Evolutionary conservation across 2,329 filamentous ascomycete species (phyloP), one percentile per base, ranked within the genome.

Genomic region (Colletotrichum tabaci): DNA sequence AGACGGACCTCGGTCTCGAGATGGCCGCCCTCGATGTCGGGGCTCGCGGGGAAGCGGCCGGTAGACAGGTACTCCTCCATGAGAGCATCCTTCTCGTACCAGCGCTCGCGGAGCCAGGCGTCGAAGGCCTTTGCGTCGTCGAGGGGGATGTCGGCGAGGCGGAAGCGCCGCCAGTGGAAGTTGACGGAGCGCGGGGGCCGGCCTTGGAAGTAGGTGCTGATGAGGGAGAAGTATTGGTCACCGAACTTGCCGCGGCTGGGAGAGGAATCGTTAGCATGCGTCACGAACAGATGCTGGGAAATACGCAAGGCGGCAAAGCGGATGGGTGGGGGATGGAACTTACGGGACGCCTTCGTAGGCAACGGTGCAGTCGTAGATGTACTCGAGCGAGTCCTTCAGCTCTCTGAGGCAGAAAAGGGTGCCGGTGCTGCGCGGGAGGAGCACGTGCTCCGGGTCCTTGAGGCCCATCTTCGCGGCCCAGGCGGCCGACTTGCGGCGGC

Each of bases 301-400:
- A 38, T 38, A 3, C 35, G 35, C 9, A 21, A 3, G 4, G 23
- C 1, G 21, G 7, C 8, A 18, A 30, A 62, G 9, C 3, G 52
- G 30, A 10, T 38, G 35, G 35, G 35, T 38, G 9, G 35, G 4
- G 5, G n/a, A 7, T 16, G 5, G 16, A 12, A 92, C 94, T 87
- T 88, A 96, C 92, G 94, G 93, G 53, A 98, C 90, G 16, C 96
- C 96, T 82, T 98, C 96, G 79, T 99, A 99, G 5, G 94, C 95
- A 67, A 99, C 92, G 0, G 96, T 98, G 81, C 95, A 98, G 82
- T 97, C 94, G 77, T 97, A 97, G 0, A 97, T 85, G 83, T 94
- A 97, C 13, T 96, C 93, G 0, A 95, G 90, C 0, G 91, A 92
- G 10, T 88, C 89, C 76, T 90, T 89, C 16, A 97, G 84, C 80